phyloP scores from a whole-genome alignment of 208 protist genomes.

The Crithidia expoeki region DNA sequence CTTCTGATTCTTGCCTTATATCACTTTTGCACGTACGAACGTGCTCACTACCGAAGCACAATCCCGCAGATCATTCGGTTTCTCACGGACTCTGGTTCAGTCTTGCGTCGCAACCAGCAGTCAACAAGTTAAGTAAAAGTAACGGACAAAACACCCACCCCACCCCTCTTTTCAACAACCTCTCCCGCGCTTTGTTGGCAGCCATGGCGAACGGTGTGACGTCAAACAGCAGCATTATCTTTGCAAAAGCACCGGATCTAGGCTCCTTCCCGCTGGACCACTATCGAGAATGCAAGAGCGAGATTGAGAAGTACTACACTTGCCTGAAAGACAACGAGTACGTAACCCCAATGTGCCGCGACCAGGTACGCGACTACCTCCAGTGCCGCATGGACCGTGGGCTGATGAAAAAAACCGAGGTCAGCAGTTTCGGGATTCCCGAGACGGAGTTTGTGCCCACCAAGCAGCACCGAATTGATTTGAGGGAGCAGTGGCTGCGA shows the following conservation, averaged over 20 bases:
- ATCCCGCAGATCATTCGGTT: too few relatives aligned
- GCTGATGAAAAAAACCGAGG: constrained; percentile 83
- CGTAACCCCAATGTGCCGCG: constrained; percentile 84
- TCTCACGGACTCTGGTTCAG: too few relatives aligned
- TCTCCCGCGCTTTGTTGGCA: not conserved
- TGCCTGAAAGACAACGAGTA: constrained; percentile 86
- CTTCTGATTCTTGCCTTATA: too few relatives aligned
- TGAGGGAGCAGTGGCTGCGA: constrained; percentile 77
- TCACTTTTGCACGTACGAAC: too few relatives aligned
- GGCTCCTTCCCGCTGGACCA: constrained; percentile 91
- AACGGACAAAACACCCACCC: too few relatives aligned
- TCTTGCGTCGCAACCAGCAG: too few relatives aligned
- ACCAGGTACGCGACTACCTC: constrained; percentile 76
- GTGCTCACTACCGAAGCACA: too few relatives aligned
- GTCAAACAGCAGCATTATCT: constrained; percentile 55
- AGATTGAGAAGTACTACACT: constrained; percentile 80
- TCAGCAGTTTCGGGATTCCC: constrained; percentile 76
- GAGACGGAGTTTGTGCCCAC: constrained; percentile 84
- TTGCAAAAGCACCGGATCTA: constrained; percentile 75
- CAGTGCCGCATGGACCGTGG: constrained; percentile 88
- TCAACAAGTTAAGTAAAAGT: too few relatives aligned
- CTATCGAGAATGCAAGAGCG: constrained; percentile 86
- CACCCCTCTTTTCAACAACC: too few relatives aligned
- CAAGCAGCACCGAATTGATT: constrained; percentile 71
- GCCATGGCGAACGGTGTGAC: constrained; percentile 73